Base-by-base conservation (phyloP, 306 rosid species). In the Corylus americana region DNA sequence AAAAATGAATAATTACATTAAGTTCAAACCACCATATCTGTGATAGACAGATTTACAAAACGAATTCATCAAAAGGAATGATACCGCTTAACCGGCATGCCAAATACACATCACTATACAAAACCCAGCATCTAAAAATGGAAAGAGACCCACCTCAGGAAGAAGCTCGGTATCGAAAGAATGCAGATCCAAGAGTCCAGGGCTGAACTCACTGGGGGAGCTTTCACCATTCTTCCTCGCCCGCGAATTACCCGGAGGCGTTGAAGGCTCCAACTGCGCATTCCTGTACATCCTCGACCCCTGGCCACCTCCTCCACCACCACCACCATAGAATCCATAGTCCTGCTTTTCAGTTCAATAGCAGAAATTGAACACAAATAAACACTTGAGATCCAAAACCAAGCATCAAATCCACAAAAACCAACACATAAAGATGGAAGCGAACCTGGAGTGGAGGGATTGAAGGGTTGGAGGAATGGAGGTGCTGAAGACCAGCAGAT, bases 141-240 rank as follows among this genome's bases (percentile, higher is more conserved):
- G 27, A 74, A 74, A 58, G 44, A 59, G 44, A 35, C 70, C 55
- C 71, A 96, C 99, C 90, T 96, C 97, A 57, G 99, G 92, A 51
- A 96, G 83, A 85, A 96, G 93, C 85, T 93, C 98, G 7, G 99
- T 93, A 82, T 96, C 98, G 55, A 90, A 86, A 2, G 99, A 91
- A 86, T 96, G 98, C 91, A 96, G 92, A 89, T 96, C 99, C 87
- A 96, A 75, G 58, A 96, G 90, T 48, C 99, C 99, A 37, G 99
- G 99, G 79, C 99, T 96, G 83, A 88, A 90, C 82, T 96, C 97
- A 80, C 71, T 90, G 3, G 94, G 80, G 5, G 91, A 91, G 77
- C 90, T 96, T 35, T 90, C 99, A 0, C 91, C 91, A 6, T 70
- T 88, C 87, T 85, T 91, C 78, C 90, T 89, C 70, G 85, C 57